Evolutionary conservation across 1,284 basidiomycete species (phyloP), one percentile per base, ranked within the genome.

Genomic region (Coriolopsis trogii): DNA sequence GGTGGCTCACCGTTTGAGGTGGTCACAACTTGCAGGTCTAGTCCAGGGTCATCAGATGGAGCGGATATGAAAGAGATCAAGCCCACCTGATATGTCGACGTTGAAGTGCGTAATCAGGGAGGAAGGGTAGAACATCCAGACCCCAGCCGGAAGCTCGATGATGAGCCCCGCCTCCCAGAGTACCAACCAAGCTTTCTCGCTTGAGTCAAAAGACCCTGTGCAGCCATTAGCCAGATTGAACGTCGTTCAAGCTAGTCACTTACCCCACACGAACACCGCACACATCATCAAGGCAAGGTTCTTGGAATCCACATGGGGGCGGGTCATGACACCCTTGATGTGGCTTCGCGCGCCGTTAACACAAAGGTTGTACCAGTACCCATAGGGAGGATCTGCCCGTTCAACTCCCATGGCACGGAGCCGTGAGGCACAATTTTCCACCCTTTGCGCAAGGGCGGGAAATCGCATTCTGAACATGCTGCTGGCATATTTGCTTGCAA

Each of bases 91-190:
- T 7, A 52, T 41, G 31, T 33, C 15, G 6, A 52, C 15, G 16
- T 52, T 46, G 39, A 52, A 52, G 24, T 52, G 50, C n/a, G 42
- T 24, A 18, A 52, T 25, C 7, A 52, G 23, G 2, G 50, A 44
- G 6, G 38, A 46, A 6, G 50, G 50, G 30, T 46, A 52, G n/a
- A 46, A 24, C 1, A 52, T 36, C 13, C 46, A 15, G 15, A 46
- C 37, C 5, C 50, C 50, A 3, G 38, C 38, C 2, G 50, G 50
- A 15, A 52, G 28, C 44, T 52, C 25, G 2, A 52, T 41, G 25
- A 52, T 37, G 20, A 52, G 30, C 9, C 39, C 24, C 1, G 50
- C 38, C 15, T 52, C 44, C 50, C 44, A 52, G 25, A 52, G 29
- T 4, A 52, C 50, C 0, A 52, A 39, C 39, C 44, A 52, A 9